Evolutionary conservation across 2,329 filamentous ascomycete species (phyloP).

Genomic region (Verticillium dahliae): DNA sequence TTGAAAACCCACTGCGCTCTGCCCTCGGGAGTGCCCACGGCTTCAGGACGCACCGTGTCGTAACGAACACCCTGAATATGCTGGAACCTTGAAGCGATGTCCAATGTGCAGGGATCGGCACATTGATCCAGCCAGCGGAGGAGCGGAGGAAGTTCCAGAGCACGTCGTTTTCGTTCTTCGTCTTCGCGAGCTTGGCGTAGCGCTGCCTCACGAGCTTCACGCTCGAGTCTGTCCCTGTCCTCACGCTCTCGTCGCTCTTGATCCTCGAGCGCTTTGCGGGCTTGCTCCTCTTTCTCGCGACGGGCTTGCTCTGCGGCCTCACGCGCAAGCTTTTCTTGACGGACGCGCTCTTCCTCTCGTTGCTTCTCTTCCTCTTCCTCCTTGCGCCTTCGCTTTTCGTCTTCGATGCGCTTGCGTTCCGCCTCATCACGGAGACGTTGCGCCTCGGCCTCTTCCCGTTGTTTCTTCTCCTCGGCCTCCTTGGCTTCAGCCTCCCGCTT

Average conservation of each 20-base stretch:
- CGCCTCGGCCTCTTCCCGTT: slow-evolving; percentile 10
- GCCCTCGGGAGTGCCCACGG: slow-evolving; percentile 47
- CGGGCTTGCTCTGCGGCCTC: slow-evolving; percentile 43
- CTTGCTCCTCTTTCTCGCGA: slow-evolving; percentile 44
- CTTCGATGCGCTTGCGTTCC: slow-evolving; percentile 28
- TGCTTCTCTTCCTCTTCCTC: slow-evolving; percentile 28
- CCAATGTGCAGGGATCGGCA: slow-evolving; percentile 41
- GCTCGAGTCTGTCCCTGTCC: slow-evolving; percentile 37
- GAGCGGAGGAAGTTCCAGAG: slow-evolving; percentile 53
- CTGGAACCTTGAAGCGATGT: slow-evolving; percentile 47
- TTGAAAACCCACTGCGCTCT: slow-evolving; percentile 62
- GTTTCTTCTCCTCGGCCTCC: slow-evolving; percentile 20
- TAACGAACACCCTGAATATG: slow-evolving; percentile 55
- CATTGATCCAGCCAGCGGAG: slow-evolving; percentile 53
- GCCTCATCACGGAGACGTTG: slow-evolving; percentile 16
- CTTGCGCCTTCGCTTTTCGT: slow-evolving; percentile 28
- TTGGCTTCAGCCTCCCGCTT: slow-evolving; percentile 13
- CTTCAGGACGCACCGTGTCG: slow-evolving; percentile 51
- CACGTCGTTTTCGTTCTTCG: slow-evolving; percentile 40
- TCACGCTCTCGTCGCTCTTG: slow-evolving; percentile 34
- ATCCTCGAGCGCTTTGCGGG: slow-evolving; percentile 43
- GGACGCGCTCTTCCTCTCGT: slow-evolving; percentile 38
- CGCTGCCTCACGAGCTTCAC: slow-evolving; percentile 44
- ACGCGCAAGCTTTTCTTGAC: slow-evolving; percentile 35
- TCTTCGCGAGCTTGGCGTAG: slow-evolving; percentile 44